Evolutionary conservation across 495 filamentous ascomycete genomes (phyloP).

Genomic region (Trichoderma asperelloides): DNA sequence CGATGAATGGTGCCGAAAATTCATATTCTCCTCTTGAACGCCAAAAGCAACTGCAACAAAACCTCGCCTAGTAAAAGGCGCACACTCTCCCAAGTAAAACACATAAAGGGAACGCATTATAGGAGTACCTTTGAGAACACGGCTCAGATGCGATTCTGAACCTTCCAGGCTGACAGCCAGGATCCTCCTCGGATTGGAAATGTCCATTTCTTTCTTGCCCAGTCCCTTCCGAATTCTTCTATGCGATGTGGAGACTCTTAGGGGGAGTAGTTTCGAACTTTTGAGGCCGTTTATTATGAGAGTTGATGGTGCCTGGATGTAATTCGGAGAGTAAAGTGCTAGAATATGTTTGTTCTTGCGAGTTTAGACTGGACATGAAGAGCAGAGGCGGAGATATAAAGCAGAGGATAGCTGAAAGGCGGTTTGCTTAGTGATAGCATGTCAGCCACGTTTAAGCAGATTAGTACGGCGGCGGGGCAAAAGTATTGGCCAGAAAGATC

Average conservation of each 20-base stretch:
- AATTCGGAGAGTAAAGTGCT: no score
- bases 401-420: no score
- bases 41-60: neutral
- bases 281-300: no score
- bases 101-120: slow-evolving; percentile 7
- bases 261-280: no score
- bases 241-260: neutral
- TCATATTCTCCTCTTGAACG: no score
- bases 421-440: neutral
- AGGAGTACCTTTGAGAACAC: slow-evolving; percentile 33
- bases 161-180: slow-evolving; percentile 35
- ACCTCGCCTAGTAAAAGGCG: neutral
- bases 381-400: neutral
- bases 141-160: slow-evolving; percentile 28
- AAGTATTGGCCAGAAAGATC: neutral
- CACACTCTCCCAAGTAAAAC: neutral
- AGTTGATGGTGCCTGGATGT: no score
- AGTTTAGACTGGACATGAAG: no score
- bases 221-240: neutral
- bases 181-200: slow-evolving; percentile 36
- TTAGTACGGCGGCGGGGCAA: neutral
- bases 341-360: no score
- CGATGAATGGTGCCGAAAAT: no score
- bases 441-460: neutral
- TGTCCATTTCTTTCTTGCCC: slow-evolving; percentile 25